These are phyloP conservation scores for Phytophthora foliorum DNA, from an alignment of 352 stramenopile species.

Conservation along the genomic window DNA sequence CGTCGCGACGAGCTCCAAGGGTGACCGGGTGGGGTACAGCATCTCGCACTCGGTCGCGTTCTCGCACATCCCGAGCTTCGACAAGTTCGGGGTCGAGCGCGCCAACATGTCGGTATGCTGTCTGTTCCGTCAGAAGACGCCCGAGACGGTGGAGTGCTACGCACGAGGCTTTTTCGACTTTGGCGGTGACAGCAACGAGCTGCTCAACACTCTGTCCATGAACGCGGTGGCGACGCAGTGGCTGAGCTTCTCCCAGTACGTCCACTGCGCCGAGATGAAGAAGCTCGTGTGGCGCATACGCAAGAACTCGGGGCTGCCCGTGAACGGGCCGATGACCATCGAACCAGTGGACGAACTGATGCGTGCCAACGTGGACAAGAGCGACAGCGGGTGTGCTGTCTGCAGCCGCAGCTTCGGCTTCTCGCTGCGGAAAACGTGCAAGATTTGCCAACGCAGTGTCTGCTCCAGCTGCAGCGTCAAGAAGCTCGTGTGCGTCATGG, in stretches of 20 bases:
- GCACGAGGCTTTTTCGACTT: slow-evolving; percentile 59
- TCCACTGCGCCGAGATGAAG: slow-evolving; percentile 70
- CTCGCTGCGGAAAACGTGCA: slow-evolving; percentile 31
- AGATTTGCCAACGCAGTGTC: slow-evolving; percentile 35
- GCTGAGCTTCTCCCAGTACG: slow-evolving; percentile 40
- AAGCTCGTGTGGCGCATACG: slow-evolving; percentile 68
- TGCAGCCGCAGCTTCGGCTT: slow-evolving; percentile 30
- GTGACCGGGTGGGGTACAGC: slow-evolving; percentile 41
- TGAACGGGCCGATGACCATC: slow-evolving; percentile 31
- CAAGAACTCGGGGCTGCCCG: slow-evolving; percentile 38
- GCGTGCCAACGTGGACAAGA: slow-evolving; percentile 9
- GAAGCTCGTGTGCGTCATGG: slow-evolving; percentile 52
- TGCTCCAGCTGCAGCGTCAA: slow-evolving; percentile 50
- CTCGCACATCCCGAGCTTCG: slow-evolving; percentile 55
- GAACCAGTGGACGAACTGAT: slow-evolving; percentile 2
- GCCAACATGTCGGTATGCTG: slow-evolving; percentile 64
- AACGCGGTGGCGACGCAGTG: slow-evolving; percentile 57
- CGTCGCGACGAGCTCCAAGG: slow-evolving; percentile 17
- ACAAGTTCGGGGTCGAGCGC: slow-evolving; percentile 68
- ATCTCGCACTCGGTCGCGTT: slow-evolving; percentile 51
- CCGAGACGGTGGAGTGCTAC: slow-evolving; percentile 57
- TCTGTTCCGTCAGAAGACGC: slow-evolving; percentile 52
- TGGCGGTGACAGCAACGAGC: slow-evolving; percentile 42
- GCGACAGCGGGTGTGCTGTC: slow-evolving; percentile 5
- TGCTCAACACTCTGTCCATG: slow-evolving; percentile 52